Evolutionary conservation across 2,329 filamentous ascomycete species (phyloP).

Genomic region (Aspergillus tanneri): DNA sequence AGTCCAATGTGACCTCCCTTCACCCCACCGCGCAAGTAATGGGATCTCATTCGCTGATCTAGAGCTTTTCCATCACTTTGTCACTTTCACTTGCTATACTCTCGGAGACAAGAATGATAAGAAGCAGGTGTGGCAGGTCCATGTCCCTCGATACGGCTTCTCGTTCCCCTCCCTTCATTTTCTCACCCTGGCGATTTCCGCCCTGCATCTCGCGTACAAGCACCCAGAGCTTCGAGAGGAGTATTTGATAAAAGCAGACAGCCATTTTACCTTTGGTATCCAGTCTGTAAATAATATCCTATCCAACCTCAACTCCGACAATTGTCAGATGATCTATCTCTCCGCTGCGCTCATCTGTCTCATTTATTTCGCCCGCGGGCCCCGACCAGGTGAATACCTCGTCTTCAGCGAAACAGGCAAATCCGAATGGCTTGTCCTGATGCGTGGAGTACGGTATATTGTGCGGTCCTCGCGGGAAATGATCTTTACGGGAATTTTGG

Average conservation of each 20-base stretch:
- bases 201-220: conserved; percentile 28
- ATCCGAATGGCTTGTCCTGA: conserved; percentile 34
- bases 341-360: conserved; percentile 33
- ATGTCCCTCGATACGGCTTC: conserved; percentile 34
- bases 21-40: conserved; percentile 3
- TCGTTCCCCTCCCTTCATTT: conserved; percentile 34
- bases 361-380: conserved; percentile 35
- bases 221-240: conserved; percentile 17
- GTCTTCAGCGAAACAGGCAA: conserved; percentile 31
- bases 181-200: conserved; percentile 33
- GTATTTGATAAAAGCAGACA: conserved; percentile 31
- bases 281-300: conserved; percentile 33
- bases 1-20: conserved; percentile 20
- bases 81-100: conserved; percentile 28
- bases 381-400: conserved; percentile 31
- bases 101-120: conserved; percentile 22
- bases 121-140: conserved; percentile 29
- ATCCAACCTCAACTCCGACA: conserved; percentile 24
- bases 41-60: conserved; percentile 31
- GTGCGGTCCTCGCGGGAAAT: conserved; percentile 15
- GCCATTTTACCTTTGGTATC: conserved; percentile 37
- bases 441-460: conserved; percentile 32
- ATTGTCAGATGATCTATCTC: conserved; percentile 36
- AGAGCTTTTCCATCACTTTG: conserved; percentile 34
- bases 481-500: conserved; percentile 30